Evolutionary conservation across 805 yeast genomes (phyloP), one percentile per base, ranked within the genome.

Genomic region (Kurtzmaniella fragi): DNA sequence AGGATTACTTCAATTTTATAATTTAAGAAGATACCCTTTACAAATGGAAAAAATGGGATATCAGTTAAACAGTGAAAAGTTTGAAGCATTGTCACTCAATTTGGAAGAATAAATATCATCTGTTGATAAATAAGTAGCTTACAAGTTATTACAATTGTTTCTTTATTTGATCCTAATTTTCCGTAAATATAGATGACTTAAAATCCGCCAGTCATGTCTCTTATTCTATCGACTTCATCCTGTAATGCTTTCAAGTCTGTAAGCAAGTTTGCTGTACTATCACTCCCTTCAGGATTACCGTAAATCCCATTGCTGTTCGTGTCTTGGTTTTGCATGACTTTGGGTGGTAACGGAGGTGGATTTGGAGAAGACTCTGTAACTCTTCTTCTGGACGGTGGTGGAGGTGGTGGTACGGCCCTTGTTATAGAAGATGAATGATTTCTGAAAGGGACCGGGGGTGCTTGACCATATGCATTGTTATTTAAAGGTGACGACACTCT

Each of bases 1-100:
- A 40, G 86, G 90, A 2, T 60, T 91, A 35, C 59, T 86, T 11
- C 91, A 83, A 54, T 84, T 80, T 50, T 89, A 87, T 66, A 82
- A 88, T 53, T 68, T 77, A 46, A 59, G 80, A 25, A 71, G 70
- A 42, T 84, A 83, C 46, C 68, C 74, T 5, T 48, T 49, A 2
- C 64, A 73, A 12, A 77, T 82, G 80, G 64, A 58, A 17, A 59
- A 62, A 38, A 57, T 83, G 41, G 90, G 90, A 0, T 82, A 81
- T 50, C 53, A 52, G 4, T 20, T 41, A 12, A 8, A 29, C 9
- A 17, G 13, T 17, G 11, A n/a, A 12, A 59, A 54, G 25, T 44
- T 55, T 10, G 52, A 57, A 3, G 35, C 42, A n/a, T 35, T 56
- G 11, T 45, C 39, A 26, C 38, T 56, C 17, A 46, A 48, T 34